phyloP scores from a whole-genome alignment of 2,329 filamentous ascomycete genomes.

The Penicillium frequentans region DNA sequence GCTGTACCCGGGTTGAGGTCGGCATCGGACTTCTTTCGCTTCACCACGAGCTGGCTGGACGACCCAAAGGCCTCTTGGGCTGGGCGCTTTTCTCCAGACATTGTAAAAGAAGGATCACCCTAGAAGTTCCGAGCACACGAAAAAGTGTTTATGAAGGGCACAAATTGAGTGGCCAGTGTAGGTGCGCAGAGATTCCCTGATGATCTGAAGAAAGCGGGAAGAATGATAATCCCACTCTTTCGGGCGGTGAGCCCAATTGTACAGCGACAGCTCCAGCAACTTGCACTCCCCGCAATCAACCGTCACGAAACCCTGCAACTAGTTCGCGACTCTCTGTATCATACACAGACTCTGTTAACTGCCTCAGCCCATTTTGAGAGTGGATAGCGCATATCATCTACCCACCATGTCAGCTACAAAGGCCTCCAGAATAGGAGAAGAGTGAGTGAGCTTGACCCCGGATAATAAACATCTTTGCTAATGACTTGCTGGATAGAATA shows the following conservation, averaged over 20 bases:
- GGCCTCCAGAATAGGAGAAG: slow-evolving; percentile 70
- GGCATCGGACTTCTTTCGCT: slow-evolving; percentile 76
- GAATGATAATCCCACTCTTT: slow-evolving; percentile 23
- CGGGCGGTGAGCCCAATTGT: slow-evolving; percentile 20
- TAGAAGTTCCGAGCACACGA: background rate
- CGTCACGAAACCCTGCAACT: background rate
- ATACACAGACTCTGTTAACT: background rate
- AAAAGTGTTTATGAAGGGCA: background rate
- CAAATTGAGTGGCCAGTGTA: background rate
- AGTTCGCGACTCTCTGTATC: background rate
- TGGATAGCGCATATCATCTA: background rate
- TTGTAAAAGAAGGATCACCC: slow-evolving; percentile 37
- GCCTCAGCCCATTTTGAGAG: background rate
- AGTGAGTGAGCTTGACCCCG: slow-evolving; percentile 55
- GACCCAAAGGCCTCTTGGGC: slow-evolving; percentile 80
- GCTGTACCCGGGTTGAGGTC: slow-evolving; percentile 57
- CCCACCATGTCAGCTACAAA: slow-evolving; percentile 58
- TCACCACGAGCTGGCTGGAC: slow-evolving; percentile 75
- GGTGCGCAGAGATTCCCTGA: slow-evolving; percentile 17
- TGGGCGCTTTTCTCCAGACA: slow-evolving; percentile 90
- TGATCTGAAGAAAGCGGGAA: slow-evolving; percentile 18
- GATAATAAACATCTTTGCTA: slow-evolving; percentile 16
- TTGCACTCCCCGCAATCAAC: slow-evolving; percentile 24
- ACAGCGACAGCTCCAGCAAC: slow-evolving; percentile 18
- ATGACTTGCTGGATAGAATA: slow-evolving; percentile 60